These are phyloP conservation scores for Sporothrix brunneoviolacea DNA, from an alignment of 2,329 filamentous ascomycete species.

Conservation along the genomic window DNA sequence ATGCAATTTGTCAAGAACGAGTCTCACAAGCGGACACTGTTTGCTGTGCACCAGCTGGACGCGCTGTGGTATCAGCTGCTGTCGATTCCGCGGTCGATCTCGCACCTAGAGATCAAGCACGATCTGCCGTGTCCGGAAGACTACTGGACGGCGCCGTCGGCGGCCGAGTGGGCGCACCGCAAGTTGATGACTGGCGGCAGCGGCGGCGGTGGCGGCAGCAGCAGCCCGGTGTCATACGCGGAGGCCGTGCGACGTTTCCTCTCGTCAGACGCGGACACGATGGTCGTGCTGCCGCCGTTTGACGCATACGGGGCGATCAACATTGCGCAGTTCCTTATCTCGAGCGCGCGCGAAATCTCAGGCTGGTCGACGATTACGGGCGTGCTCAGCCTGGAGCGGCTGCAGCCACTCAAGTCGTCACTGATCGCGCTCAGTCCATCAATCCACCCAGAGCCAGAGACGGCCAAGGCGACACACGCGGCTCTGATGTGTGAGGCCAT, in stretches of 20 bases:
- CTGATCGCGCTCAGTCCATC: slow-evolving; percentile 28
- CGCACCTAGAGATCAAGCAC: slow-evolving; percentile 38
- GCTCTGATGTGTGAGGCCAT: slow-evolving; percentile 27
- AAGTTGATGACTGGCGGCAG: slow-evolving; percentile 20
- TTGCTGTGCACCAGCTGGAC: slow-evolving; percentile 37
- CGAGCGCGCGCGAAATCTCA: slow-evolving; percentile 34
- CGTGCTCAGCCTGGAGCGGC: slow-evolving; percentile 32
- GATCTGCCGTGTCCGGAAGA: slow-evolving; percentile 33
- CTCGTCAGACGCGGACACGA: slow-evolving; percentile 24
- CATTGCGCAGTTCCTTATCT: slow-evolving; percentile 35
- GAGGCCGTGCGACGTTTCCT: slow-evolving; percentile 33
- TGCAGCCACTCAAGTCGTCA: slow-evolving; percentile 29
- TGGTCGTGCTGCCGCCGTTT: slow-evolving; percentile 26
- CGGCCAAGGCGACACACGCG: slow-evolving; percentile 6
- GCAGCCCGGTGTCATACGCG: slow-evolving; percentile 24
- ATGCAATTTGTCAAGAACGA: slow-evolving; percentile 30
- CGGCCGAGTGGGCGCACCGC: slow-evolving; percentile 30
- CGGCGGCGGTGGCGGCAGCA: not conserved
- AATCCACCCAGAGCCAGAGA: slow-evolving; percentile 17
- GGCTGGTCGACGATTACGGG: slow-evolving; percentile 38
- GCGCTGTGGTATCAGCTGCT: slow-evolving; percentile 38
- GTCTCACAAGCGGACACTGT: slow-evolving; percentile 35
- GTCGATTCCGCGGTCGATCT: slow-evolving; percentile 30
- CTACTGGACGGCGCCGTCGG: slow-evolving; percentile 31
- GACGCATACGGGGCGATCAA: slow-evolving; percentile 36